A percentile compares a stretch with the other conserved stretches of the same genome.
phyloP scores from a whole-genome alignment of 352 stramenopile genomes.

The Phytophthora constricta region DNA sequence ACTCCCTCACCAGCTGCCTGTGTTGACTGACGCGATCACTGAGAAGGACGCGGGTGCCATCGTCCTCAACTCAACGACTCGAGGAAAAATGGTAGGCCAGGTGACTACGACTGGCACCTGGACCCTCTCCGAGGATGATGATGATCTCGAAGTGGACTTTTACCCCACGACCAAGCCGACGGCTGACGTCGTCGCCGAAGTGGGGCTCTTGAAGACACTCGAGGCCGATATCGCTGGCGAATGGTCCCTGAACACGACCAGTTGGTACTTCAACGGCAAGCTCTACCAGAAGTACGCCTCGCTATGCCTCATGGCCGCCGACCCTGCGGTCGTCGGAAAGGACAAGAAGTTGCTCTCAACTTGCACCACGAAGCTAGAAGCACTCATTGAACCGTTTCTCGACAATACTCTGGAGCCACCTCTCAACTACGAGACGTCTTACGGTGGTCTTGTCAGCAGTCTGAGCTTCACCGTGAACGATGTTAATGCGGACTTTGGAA shows the following conservation, averaged over 20 bases:
- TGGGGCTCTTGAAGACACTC: conserved; percentile 45
- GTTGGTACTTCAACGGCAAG: conserved; percentile 84
- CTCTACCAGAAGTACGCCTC: conserved; percentile 80
- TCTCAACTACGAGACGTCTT: conserved; percentile 69
- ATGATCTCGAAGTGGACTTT: conserved; percentile 54
- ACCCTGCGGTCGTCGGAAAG: conserved; percentile 46
- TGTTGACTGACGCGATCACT: conserved; percentile 26
- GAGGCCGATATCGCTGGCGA: conserved; percentile 53
- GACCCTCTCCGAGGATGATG: conserved; percentile 51
- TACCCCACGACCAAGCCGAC: conserved; percentile 47
- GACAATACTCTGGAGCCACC: conserved; percentile 50
- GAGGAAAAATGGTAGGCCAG: conserved; percentile 56
- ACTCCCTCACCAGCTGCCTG: conserved; percentile 63
- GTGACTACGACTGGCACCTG: conserved; percentile 42
- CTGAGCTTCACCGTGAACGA: conserved; percentile 52
- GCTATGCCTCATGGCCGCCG: conserved; percentile 65
- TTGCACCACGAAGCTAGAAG: conserved; percentile 64
- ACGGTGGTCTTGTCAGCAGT: conserved; percentile 57
- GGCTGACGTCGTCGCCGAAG: conserved; percentile 28
- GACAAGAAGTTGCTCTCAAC: conserved; percentile 50
- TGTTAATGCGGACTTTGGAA: conserved; percentile 72
- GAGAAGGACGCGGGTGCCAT: conserved; percentile 32
- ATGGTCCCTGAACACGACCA: conserved; percentile 48
- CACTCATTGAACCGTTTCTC: conserved; percentile 59
- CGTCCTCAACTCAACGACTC: conserved; percentile 54